Conservation (phyloP, 768 basidiomycete species). For the Tricholoma flavovirens region DNA sequence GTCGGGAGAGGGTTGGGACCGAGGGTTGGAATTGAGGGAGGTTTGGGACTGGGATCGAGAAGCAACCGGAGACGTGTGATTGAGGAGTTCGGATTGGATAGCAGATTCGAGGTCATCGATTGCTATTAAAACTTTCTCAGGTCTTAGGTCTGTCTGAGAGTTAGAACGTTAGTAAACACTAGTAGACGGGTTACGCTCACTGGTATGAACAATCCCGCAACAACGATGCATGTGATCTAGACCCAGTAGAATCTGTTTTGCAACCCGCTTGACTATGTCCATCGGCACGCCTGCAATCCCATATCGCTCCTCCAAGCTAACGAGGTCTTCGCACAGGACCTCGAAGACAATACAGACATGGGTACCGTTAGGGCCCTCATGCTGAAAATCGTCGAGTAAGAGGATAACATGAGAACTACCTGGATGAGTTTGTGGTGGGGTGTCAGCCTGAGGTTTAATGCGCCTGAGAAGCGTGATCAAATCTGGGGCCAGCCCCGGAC, state of each 20-base stretch:
- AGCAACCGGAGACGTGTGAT: too few species aligned
- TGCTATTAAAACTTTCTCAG: slow-evolving; percentile 94
- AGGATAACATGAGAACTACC: slow-evolving; percentile 94
- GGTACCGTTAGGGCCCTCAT: slow-evolving; percentile 92
- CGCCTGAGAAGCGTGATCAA: slow-evolving; percentile 89
- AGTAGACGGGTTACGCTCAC: slow-evolving; percentile 33
- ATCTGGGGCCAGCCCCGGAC: too few species aligned
- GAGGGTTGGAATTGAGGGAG: slow-evolving; percentile 30
- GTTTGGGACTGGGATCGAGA: slow-evolving; percentile 26
- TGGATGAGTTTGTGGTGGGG: slow-evolving; percentile 68
- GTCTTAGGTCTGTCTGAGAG: slow-evolving; percentile 71
- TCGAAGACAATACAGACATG: slow-evolving; percentile 99
- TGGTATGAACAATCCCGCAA: slow-evolving; percentile 96
- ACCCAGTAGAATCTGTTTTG: slow-evolving; percentile 92
- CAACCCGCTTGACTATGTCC: slow-evolving; percentile 89
- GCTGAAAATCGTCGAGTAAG: slow-evolving; percentile 95
- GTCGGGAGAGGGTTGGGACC: slow-evolving; percentile 30
- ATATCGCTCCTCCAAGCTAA: slow-evolving; percentile 95
- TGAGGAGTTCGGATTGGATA: slow-evolving; percentile 77
- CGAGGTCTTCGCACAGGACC: slow-evolving; percentile 93
- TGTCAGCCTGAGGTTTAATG: slow-evolving; percentile 97
- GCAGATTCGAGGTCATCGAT: slow-evolving; percentile 96
- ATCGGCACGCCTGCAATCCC: slow-evolving; percentile 97
- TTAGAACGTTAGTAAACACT: slow-evolving; percentile 1
- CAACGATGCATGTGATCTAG: slow-evolving; percentile 97